Evolutionary conservation across 805 yeast genomes (phyloP), one percentile per base, ranked within the genome.

Genomic region (Myxozyma udenii): DNA sequence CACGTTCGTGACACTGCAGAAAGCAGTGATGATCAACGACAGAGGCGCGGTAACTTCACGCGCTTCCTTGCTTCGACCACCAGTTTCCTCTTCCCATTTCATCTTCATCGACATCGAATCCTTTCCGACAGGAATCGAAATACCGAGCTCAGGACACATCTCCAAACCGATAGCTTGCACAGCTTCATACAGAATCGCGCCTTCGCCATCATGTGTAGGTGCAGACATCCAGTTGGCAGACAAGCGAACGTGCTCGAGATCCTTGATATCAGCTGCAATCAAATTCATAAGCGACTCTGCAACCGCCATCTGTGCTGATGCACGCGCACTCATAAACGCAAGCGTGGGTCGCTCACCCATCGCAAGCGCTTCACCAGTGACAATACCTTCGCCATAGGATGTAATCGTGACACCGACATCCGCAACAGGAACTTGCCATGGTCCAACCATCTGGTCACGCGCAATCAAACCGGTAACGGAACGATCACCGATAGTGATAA

Each of bases 221-320:
- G 98, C 90, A 9, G 96, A 83, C 99, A 93, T 93, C 99, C 99
- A 93, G 75, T 93, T 93, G 41, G 99, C 99, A 46, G 96, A 87
- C 53, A 93, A 73, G 66, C 90, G 87, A 49, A 93, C 81, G 60
- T 81, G 78, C 57, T 82, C 83, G 55, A 91, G 74, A 5, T 82
- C 74, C 53, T 84, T 79, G 53, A 93, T 77, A 68, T 93, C 95
- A 35, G 98, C 95, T 33, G 98, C 97, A 62, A 82, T 79, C 41
- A 91, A 66, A 68, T 93, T 93, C 69, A 89, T 70, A 65, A 93
- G 77, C 3, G 97, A 83, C 75, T 93, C 99, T 26, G 98, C 98
- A 55, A 93, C 95, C 62, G 90, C 81, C 84, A 93, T 81, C 73
- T 90, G 86, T 32, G 98, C 97, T 14, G 96, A 87, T 0, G 96